Evolutionary conservation across 1,284 basidiomycete species (phyloP), one percentile per base, ranked within the genome.

Genomic region (Apiotrichum mycotoxinovorans): DNA sequence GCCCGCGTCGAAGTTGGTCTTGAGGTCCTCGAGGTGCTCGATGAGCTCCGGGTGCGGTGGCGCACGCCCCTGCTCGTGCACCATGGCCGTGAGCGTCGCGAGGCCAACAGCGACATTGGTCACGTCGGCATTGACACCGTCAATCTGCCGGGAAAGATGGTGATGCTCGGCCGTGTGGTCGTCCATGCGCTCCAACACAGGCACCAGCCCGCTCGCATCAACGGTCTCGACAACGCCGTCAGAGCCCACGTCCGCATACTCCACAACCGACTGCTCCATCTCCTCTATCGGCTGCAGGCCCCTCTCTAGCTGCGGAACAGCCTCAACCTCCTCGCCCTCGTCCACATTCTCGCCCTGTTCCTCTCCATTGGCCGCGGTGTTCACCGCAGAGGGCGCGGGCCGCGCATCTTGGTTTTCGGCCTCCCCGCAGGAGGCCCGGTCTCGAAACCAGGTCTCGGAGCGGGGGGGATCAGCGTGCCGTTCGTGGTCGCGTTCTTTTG

Each of bases 21-120:
- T 23, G 25, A 58, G 34, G 17, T 20, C 34, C 42, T 51, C 48
- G 35, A 58, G 42, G 18, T 52, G 56, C 22, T 58, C 45, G 2
- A 25, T 35, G 1, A 56, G 44, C 20, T 50, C 43, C 15, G 26
- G 33, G 75, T 98, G 94, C n/a, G 37, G 30, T 22, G 46, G 34
- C 34, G 15, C n/a, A 14, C 49, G 49, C 17, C 47, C 33, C 34
- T 42, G 22, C 30, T 55, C 47, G n/a, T 11, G 9, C 49, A 20
- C 38, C 49, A 51, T 51, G 20, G 8, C 27, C 43, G 26, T 34
- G 33, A 57, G 40, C 22, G 30, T n/a, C 10, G 26, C 34, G 7
- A 57, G 12, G 14, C 46, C 40, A 5, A 23, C 48, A 3, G 37
- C 38, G 20, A 67, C 64, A 20, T 48, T 45, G 22, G 62, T 58